Conservation (phyloP, 257 asterid genomes). For the Lycium barbarum region DNA sequence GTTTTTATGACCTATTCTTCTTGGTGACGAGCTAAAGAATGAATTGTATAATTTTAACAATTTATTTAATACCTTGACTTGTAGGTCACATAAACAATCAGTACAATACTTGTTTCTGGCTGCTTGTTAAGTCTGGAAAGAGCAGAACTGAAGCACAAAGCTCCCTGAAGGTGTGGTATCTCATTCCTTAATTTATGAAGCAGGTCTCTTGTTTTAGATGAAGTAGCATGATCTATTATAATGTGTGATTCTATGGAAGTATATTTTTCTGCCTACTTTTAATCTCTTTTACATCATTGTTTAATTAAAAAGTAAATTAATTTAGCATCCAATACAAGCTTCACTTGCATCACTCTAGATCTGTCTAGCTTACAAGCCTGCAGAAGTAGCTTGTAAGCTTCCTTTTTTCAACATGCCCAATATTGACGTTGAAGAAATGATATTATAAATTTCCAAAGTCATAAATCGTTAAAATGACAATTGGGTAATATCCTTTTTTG, state of each 20-base stretch:
- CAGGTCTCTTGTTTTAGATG: conserved; percentile 7
- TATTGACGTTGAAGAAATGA: not conserved
- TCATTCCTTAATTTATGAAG: conserved; percentile 10
- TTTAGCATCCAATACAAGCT: conserved; percentile 7
- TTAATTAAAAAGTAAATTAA: not conserved
- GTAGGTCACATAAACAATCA: conserved; percentile 95
- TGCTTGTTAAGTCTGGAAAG: conserved; percentile 88
- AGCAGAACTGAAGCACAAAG: conserved; percentile 78
- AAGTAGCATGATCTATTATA: not conserved
- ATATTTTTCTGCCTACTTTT: not conserved
- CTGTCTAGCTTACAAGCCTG: not conserved
- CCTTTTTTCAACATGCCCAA: not conserved
- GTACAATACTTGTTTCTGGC: conserved; percentile 94
- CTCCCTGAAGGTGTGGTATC: conserved; percentile 57
- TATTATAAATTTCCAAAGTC: not conserved
- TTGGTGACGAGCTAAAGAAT: conserved; percentile 10
- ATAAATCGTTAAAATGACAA: not conserved
- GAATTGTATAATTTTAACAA: not conserved
- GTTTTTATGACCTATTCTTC: not conserved
- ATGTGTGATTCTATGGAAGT: not conserved
- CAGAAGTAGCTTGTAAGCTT: not conserved
- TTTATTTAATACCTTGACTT: conserved; percentile 28
- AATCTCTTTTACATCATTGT: not conserved
- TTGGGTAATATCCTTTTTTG: not conserved
- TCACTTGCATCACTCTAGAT: not conserved